Evolutionary conservation across 352 stramenopile species (phyloP).

Genomic region (Globisporangium echinulatum): DNA sequence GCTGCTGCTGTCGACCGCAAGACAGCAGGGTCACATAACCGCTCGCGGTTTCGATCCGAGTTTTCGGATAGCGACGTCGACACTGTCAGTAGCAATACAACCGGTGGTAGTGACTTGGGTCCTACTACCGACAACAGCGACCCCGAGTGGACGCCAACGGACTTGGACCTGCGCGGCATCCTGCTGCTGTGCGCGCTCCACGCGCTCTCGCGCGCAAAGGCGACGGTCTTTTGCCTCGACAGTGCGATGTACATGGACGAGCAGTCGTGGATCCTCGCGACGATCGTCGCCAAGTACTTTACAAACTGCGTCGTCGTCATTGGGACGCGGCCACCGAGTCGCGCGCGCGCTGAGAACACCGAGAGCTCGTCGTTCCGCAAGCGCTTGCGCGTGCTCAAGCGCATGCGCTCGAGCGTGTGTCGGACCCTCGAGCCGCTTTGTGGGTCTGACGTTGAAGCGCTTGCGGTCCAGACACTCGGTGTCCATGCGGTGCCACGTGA

Average conservation of each 20-base stretch:
- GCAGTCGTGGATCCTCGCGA: constrained; percentile 77
- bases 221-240: constrained; percentile 75
- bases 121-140: constrained; percentile 1
- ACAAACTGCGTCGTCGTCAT: constrained; percentile 79
- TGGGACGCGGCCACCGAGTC: constrained; percentile 58
- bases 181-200: constrained; percentile 72
- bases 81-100: too few relatives aligned
- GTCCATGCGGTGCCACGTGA: constrained; percentile 52
- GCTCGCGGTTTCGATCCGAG: not conserved
- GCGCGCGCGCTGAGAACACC: constrained; percentile 58
- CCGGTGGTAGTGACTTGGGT: too few relatives aligned
- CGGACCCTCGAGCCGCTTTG: constrained; percentile 48
- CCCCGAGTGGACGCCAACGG: constrained; percentile 43
- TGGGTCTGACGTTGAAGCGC: constrained; percentile 45
- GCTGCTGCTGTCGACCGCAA: too few relatives aligned
- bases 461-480: constrained; percentile 59
- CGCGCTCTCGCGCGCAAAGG: constrained; percentile 61
- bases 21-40: not conserved
- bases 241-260: constrained; percentile 87
- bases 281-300: constrained; percentile 82
- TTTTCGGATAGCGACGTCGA: constrained; percentile 6
- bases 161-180: constrained; percentile 70
- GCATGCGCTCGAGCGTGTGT: constrained; percentile 43
- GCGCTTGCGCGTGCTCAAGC: constrained; percentile 65
- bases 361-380: constrained; percentile 75